Percentiles rank a stretch among this genome's conserved stretches.
Evolutionary conservation across 306 rosid species (phyloP).

Genomic region (Dryas octopetala): DNA sequence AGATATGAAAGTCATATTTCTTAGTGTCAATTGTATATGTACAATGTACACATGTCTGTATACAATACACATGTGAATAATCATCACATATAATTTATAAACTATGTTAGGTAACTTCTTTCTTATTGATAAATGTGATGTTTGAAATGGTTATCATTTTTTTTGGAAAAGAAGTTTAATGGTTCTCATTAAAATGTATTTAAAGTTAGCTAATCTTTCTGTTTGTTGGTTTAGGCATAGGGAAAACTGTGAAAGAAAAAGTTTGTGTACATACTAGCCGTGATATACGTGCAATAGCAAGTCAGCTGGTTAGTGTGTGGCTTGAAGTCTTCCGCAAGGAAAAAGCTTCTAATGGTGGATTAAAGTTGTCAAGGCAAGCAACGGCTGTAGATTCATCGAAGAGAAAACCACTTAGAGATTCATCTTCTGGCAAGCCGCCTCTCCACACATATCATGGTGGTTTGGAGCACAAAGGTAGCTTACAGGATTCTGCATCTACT

Average conservation of each 20-base stretch:
- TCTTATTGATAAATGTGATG: background rate
- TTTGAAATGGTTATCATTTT: background rate
- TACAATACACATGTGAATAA: background rate
- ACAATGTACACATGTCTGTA: background rate
- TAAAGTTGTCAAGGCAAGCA: slow-evolving; percentile 68
- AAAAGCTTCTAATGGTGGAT: slow-evolving; percentile 82
- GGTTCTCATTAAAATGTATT: background rate
- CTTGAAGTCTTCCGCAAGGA: slow-evolving; percentile 97
- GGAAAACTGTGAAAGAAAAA: slow-evolving; percentile 96
- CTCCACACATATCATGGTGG: slow-evolving; percentile 55
- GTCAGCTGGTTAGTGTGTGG: slow-evolving; percentile 97
- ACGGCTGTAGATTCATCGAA: slow-evolving; percentile 58
- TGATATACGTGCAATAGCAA: slow-evolving; percentile 96
- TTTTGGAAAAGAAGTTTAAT: background rate
- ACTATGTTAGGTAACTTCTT: background rate
- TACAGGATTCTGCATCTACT: slow-evolving; percentile 47
- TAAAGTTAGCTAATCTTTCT: slow-evolving; percentile 21
- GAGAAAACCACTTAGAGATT: slow-evolving; percentile 66
- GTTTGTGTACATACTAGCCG: slow-evolving; percentile 99
- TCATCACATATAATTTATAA: background rate
- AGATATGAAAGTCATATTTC: background rate
- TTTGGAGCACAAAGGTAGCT: slow-evolving; percentile 55
- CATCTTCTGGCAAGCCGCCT: slow-evolving; percentile 83
- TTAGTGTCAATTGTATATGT: background rate
- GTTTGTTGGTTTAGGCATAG: slow-evolving; percentile 70